These are phyloP conservation scores for Kokia cookei DNA, from an alignment of 441 rosid species.

Conservation along the genomic window DNA sequence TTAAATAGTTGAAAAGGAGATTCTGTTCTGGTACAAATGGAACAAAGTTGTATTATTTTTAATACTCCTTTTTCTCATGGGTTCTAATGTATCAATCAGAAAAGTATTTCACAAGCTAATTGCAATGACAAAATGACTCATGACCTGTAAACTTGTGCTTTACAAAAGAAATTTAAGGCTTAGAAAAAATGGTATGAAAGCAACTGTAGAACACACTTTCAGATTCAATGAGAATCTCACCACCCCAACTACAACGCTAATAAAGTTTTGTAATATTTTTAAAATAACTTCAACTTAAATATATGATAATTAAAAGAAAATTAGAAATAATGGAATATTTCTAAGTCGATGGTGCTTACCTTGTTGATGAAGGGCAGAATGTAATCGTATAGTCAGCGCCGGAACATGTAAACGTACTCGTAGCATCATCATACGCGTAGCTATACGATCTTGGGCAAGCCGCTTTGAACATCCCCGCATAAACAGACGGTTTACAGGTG, in stretches of 20 bases:
- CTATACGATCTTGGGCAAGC: slow-evolving; percentile 62
- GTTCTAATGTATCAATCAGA: neutral
- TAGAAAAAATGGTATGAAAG: neutral
- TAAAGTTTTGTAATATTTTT: neutral
- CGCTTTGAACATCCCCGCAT: slow-evolving; percentile 55
- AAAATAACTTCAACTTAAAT: neutral
- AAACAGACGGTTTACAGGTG: slow-evolving; percentile 57
- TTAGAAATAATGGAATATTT: neutral
- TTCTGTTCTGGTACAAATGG: neutral
- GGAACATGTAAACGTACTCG: slow-evolving; percentile 45
- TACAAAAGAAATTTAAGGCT: slow-evolving; percentile 6
- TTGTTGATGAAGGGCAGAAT: slow-evolving; percentile 45
- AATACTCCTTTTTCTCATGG: neutral
- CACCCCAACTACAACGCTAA: neutral
- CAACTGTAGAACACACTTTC: neutral
- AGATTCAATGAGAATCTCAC: slow-evolving; percentile 8
- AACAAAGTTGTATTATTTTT: neutral
- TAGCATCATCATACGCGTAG: slow-evolving; percentile 56
- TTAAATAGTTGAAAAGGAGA: neutral
- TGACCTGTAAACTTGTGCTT: neutral
- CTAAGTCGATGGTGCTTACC: slow-evolving; percentile 21
- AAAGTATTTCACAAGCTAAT: neutral
- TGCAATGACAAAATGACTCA: neutral
- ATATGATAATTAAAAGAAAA: neutral
- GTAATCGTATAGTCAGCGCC: slow-evolving; percentile 40